Evolutionary conservation across 768 basidiomycete species (phyloP).

Genomic region (Amyloporia xantha): DNA sequence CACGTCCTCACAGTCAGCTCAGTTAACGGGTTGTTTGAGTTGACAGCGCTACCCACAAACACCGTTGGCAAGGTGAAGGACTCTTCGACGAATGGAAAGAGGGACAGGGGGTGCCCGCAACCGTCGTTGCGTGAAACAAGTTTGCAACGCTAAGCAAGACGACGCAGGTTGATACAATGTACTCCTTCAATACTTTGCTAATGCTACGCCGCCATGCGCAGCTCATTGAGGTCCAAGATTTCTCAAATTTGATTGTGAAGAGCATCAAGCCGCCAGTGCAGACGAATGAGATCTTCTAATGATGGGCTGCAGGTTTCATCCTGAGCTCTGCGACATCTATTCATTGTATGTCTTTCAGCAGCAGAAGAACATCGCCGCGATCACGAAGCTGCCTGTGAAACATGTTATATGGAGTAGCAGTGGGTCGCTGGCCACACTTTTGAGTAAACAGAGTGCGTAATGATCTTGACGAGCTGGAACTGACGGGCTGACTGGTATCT

Average conservation of each 20-base stretch:
- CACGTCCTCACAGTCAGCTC: conserved; percentile 87
- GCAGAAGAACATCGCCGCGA: conserved; percentile 86
- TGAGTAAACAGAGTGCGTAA: conserved; percentile 93
- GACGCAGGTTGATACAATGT: conserved; percentile 52
- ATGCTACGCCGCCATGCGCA: conserved; percentile 23
- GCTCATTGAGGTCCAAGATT: conserved; percentile 93
- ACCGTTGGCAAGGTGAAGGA: conserved; percentile 83
- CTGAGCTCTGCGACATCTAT: conserved; percentile 83
- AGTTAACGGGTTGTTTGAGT: conserved; percentile 91
- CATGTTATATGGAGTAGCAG: conserved; percentile 95
- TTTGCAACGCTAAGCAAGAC: conserved; percentile 90
- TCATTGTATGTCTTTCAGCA: conserved; percentile 96
- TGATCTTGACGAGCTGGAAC: conserved; percentile 16
- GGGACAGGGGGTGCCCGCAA: conserved; percentile 79
- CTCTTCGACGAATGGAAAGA: conserved; percentile 87
- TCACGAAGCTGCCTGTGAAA: conserved; percentile 95
- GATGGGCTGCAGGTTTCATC: conserved; percentile 90
- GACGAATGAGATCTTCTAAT: conserved; percentile 97
- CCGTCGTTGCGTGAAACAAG: conserved; percentile 95
- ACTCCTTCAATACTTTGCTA: conserved; percentile 6
- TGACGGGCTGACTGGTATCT: conserved; percentile 10
- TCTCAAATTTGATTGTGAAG: conserved; percentile 91
- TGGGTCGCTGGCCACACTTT: conserved; percentile 82
- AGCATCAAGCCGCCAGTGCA: conserved; percentile 91
- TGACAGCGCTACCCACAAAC: conserved; percentile 72